phyloP scores from a whole-genome alignment of 2,329 filamentous ascomycete species.

The Hirsutella thompsonii region DNA sequence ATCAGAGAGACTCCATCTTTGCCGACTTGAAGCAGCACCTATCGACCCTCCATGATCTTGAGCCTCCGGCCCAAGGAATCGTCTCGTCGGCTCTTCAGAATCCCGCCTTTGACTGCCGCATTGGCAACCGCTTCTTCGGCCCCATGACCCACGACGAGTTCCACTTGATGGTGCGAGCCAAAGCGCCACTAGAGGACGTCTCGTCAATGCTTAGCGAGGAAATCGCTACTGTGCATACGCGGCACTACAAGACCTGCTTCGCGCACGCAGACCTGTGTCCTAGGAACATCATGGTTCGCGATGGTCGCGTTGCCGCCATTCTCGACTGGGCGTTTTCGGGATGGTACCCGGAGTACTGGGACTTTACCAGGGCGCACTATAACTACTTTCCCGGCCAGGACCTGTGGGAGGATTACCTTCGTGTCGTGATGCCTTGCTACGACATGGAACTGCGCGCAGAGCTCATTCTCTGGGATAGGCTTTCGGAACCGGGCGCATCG shows the following conservation, averaged over 20 bases:
- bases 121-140: constrained; percentile 13
- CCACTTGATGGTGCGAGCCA: constrained; percentile 11
- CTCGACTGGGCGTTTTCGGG: constrained; percentile 20
- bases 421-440: constrained; percentile 10
- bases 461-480: constrained; percentile 8
- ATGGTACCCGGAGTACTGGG: constrained; percentile 21
- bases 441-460: constrained; percentile 13
- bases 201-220: constrained; percentile 10
- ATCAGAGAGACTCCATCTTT: constrained; percentile 9
- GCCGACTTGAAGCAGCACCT: constrained; percentile 12
- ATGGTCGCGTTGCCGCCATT: constrained; percentile 13
- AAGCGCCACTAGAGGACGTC: constrained; percentile 11
- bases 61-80: constrained; percentile 9
- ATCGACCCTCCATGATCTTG: constrained; percentile 10
- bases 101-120: constrained; percentile 12
- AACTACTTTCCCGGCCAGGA: constrained; percentile 6
- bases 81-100: constrained; percentile 14
- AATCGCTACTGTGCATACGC: constrained; percentile 11
- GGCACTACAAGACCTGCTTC: constrained; percentile 11
- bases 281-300: constrained; percentile 15
- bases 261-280: constrained; percentile 14
- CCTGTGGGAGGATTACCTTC: constrained; percentile 9
- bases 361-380: constrained; percentile 14
- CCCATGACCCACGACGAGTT: constrained; percentile 13
- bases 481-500: constrained; percentile 11